Evolutionary conservation across 495 filamentous ascomycete species (phyloP).

Genomic region (Penicillium coffeae): DNA sequence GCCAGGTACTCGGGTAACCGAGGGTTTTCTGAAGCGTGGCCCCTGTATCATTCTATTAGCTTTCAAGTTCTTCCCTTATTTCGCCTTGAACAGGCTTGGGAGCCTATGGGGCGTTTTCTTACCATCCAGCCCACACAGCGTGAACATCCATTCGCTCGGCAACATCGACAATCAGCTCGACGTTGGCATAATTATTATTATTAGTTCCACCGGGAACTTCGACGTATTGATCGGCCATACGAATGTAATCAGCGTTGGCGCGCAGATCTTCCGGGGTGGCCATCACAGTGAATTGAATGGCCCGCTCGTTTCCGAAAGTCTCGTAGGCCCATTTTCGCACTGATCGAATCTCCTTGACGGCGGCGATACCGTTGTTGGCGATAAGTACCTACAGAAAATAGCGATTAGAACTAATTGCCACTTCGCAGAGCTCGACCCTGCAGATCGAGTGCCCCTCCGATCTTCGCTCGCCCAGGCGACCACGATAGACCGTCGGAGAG

Average conservation of each 20-base stretch:
- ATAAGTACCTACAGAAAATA: slow-evolving; percentile 75
- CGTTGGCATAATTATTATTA: slow-evolving; percentile 99
- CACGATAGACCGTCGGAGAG: no score
- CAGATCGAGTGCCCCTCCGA: background rate
- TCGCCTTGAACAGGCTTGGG: background rate
- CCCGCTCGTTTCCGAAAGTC: slow-evolving; percentile 94
- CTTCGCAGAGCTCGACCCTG: no score
- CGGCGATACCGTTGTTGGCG: slow-evolving; percentile 99
- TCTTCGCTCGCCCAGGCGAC: no score
- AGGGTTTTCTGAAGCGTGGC: slow-evolving; percentile 98
- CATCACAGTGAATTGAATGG: slow-evolving; percentile 99
- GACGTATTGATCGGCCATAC: slow-evolving; percentile 99
- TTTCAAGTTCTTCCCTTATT: background rate
- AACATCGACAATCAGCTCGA: slow-evolving; percentile 97
- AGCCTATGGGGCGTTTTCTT: background rate
- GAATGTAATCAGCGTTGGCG: slow-evolving; percentile 98
- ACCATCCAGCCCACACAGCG: slow-evolving; percentile 98
- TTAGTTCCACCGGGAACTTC: slow-evolving; percentile 98
- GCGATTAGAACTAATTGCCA: slow-evolving; percentile 1
- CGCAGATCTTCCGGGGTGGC: slow-evolving; percentile 97
- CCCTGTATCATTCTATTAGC: slow-evolving; percentile 51
- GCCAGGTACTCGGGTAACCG: slow-evolving; percentile 93
- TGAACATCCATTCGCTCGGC: slow-evolving; percentile 99
- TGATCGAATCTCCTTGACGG: slow-evolving; percentile 97
- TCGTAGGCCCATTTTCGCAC: slow-evolving; percentile 99